Evolutionary conservation across 805 yeast genomes (phyloP).

Genomic region (Nakazawaea holstii): DNA sequence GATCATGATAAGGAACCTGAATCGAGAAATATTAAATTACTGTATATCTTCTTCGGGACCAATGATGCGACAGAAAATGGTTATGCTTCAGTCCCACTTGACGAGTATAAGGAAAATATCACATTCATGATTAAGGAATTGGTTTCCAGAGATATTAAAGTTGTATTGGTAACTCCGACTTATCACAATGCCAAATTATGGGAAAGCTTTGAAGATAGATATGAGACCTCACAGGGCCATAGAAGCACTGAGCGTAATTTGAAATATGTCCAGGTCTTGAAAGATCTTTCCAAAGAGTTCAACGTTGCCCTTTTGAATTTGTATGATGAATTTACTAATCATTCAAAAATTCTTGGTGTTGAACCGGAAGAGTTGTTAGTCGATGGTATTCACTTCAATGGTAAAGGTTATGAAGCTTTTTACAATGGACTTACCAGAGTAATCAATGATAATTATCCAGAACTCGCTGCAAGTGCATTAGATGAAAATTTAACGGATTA

Average conservation of each 20-base stretch:
- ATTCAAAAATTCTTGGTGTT: conserved; percentile 25
- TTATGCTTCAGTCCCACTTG: conserved; percentile 49
- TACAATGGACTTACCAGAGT: conserved; percentile 35
- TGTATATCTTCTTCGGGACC: conserved; percentile 73
- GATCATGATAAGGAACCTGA: conserved; percentile 35
- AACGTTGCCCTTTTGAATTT: conserved; percentile 56
- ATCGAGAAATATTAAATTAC: conserved; percentile 27
- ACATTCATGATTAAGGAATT: conserved; percentile 34
- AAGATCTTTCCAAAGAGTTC: conserved; percentile 35
- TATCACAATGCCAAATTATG: conserved; percentile 41
- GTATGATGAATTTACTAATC: conserved; percentile 34
- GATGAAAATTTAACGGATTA: conserved; percentile 33
- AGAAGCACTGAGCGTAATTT: conserved; percentile 41
- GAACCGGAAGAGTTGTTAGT: conserved; percentile 10
- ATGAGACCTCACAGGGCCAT: conserved; percentile 27
- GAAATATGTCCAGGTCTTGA: conserved; percentile 46
- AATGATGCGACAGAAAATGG: conserved; percentile 58
- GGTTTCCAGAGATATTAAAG: conserved; percentile 36
- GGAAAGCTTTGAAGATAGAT: conserved; percentile 29
- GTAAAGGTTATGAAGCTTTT: conserved; percentile 45
- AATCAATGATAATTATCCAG: conserved; percentile 42
- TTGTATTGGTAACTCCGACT: conserved; percentile 63
- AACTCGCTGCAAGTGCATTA: conserved; percentile 36
- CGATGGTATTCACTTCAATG: conserved; percentile 58
- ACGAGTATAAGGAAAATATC: conserved; percentile 44